Percentiles rank a stretch among this genome's conserved stretches.
These are phyloP conservation scores for Sicyos edulis DNA, from an alignment of 306 rosid genomes.

Conservation along the genomic window DNA sequence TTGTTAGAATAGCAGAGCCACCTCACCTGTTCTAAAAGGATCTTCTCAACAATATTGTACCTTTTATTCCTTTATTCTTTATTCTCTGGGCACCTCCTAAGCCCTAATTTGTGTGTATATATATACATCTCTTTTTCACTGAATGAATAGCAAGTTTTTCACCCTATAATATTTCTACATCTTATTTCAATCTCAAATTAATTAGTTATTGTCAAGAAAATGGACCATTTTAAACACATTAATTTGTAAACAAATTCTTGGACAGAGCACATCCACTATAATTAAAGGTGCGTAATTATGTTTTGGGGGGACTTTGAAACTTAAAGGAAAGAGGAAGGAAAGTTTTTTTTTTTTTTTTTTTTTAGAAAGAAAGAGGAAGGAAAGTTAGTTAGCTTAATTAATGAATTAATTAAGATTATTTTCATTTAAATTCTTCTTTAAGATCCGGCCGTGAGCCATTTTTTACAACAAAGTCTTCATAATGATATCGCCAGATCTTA, in stretches of 20 bases:
- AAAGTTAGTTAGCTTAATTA: not conserved
- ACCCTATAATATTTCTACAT: too few relatives aligned
- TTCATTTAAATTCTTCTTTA: not conserved
- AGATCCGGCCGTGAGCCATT: constrained; percentile 3
- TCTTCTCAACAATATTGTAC: too few relatives aligned
- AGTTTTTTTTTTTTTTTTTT: too few relatives aligned
- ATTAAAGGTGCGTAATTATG: constrained; percentile 14
- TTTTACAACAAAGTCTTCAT: not conserved
- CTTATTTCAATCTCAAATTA: not conserved
- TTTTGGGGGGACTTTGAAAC: constrained; percentile 1
- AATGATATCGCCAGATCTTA: not conserved
- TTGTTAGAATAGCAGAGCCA: too few relatives aligned
- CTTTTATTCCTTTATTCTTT: too few relatives aligned
- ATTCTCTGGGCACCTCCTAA: too few relatives aligned
- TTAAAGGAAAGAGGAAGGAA: constrained; percentile 17
- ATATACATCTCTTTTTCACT: too few relatives aligned
- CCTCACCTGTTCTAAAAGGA: too few relatives aligned
- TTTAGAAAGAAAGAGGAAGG: constrained; percentile 16
- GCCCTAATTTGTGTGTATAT: too few relatives aligned
- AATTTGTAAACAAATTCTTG: too few relatives aligned
- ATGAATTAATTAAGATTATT: constrained; percentile 5
- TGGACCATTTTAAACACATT: not conserved
- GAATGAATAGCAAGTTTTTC: too few relatives aligned
- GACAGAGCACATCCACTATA: not conserved
- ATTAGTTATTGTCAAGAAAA: not conserved